Evolutionary conservation across 2,329 filamentous ascomycete species (phyloP).

Genomic region (Beauveria sp.): DNA sequence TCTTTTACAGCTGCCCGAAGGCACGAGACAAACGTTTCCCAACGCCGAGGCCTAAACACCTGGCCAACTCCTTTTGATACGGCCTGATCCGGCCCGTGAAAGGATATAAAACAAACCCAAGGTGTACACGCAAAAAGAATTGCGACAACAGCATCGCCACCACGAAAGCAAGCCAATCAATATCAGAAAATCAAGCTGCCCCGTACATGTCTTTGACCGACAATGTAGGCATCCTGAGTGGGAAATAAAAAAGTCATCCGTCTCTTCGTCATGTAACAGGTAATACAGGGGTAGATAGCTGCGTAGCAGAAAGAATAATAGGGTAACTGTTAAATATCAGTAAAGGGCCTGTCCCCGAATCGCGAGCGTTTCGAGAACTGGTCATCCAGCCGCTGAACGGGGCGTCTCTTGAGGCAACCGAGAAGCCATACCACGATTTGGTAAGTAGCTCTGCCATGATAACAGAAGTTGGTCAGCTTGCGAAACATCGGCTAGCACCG

Average conservation of each 20-base stretch:
- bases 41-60: conserved; percentile 2
- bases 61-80: conserved; percentile 10
- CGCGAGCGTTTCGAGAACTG: no score
- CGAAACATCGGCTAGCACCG: no score
- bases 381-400: no score
- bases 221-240: neutral
- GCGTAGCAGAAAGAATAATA: neutral
- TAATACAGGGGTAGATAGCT: neutral
- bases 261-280: neutral
- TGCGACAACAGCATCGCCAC: neutral
- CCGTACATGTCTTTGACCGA: neutral
- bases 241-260: neutral
- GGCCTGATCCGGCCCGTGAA: neutral
- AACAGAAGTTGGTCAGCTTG: no score
- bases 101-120: neutral
- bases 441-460: no score
- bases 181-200: neutral
- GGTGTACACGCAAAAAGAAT: neutral
- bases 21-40: neutral
- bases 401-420: no score
- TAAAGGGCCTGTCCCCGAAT: no score
- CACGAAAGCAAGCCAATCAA: neutral
- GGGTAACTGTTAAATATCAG: no score
- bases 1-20: neutral
- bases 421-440: no score